Base-by-base conservation (phyloP, 176 grass and related monocot species). In the Zea luxurians region DNA sequence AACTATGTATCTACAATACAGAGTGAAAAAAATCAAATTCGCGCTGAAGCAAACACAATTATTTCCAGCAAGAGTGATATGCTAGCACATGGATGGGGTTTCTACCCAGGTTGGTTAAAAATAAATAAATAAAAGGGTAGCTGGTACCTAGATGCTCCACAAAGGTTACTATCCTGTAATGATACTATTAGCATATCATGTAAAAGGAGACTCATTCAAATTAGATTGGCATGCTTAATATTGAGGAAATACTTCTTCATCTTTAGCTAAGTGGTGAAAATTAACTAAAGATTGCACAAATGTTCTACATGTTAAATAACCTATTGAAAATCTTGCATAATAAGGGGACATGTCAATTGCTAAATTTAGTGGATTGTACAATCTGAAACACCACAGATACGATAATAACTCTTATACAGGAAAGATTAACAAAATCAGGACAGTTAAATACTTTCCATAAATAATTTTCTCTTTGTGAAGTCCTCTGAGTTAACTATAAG, bases 171-270 rank as follows among this genome's bases (percentile, higher is more conserved):
- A 63, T 37, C 9, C 8, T 63, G 10, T 34, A 11, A 64, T 38
- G 35, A 64, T 64, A 38, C 35, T 38, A 64, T 64, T 43, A 27
- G 48, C 37, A 46, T 64, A 50, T 27, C 47, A 61, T 12, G 2
- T 82, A 74, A 74, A 54, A 43, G 21, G 61, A 42, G 45, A 4
- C 69, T 64, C 7, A 64, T 21, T 45, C 61, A 27, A 57, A 8
- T 53, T 12, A 65, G 38, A 82, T 53, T 17, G 18, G 55, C 42
- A 64, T 3, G 44, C 37, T 74, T 36, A 16, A 37, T 54, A 74
- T 44, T 7, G 10, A 79, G 34, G 34, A 4, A 37, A 34, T 12
- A 61, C 21, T 43, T 13, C 40, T 64, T 72, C 41, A 70, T 44
- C 41, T 49, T 64, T 62, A 53, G 2, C 8, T 35, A 18, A 83